phyloP scores from a whole-genome alignment of 257 asterid genomes.

The Schizonepeta tenuifolia region DNA sequence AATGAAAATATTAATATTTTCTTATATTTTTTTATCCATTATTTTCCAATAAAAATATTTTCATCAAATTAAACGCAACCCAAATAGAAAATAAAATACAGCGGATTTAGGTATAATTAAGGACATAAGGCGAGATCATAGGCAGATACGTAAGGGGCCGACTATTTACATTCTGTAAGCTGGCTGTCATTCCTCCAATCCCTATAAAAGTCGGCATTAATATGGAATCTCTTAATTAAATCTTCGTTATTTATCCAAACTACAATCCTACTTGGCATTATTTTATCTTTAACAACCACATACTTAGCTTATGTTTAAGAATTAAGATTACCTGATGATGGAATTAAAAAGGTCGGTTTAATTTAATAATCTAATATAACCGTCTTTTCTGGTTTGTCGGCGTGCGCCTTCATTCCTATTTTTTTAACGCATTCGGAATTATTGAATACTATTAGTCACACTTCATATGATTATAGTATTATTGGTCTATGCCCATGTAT shows the following conservation, averaged over 20 bases:
- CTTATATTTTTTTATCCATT: too few relatives aligned
- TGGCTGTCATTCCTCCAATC: conserved; percentile 54
- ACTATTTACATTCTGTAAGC: conserved; percentile 51
- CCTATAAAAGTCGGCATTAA: conserved; percentile 46
- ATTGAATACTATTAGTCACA: conserved; percentile 23
- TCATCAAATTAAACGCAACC: too few relatives aligned
- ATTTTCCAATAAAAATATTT: too few relatives aligned
- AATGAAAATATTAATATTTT: too few relatives aligned
- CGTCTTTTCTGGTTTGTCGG: conserved; percentile 65
- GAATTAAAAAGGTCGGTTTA: conserved; percentile 43
- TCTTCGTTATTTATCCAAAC: conserved; percentile 32
- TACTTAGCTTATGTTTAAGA: conserved; percentile 45
- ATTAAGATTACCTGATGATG: conserved; percentile 46
- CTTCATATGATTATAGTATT: conserved; percentile 4
- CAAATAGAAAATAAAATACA: background rate
- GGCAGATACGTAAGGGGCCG: conserved; percentile 40
- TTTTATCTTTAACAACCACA: background rate
- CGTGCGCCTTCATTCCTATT: conserved; percentile 19
- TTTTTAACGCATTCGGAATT: conserved; percentile 6
- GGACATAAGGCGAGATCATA: conserved; percentile 21
- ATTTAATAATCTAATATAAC: conserved; percentile 27
- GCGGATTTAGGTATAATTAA: background rate
- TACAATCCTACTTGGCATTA: conserved; percentile 28
- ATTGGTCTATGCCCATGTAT: conserved; percentile 26
- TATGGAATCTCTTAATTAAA: conserved; percentile 30